Percentiles rank a stretch among this genome's conserved stretches.
Conservation (phyloP, 192 early-diverging fungal genomes). For the Linnemannia hyalina region DNA sequence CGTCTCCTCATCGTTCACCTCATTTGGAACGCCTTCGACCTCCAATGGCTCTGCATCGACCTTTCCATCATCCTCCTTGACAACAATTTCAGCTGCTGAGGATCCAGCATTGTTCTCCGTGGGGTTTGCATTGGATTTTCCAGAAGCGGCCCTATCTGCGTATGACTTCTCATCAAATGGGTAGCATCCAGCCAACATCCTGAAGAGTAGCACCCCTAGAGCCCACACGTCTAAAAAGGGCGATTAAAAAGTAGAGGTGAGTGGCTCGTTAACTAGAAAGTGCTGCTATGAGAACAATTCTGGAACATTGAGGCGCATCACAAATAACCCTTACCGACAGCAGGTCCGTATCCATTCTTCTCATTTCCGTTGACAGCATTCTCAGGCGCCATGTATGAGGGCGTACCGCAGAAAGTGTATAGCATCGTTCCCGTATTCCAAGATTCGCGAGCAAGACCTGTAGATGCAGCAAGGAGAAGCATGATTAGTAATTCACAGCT, state of each 20-base stretch:
- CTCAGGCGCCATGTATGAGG: conserved; percentile 42
- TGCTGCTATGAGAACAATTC: background rate
- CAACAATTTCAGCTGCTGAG: background rate
- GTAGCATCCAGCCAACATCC: conserved; percentile 25
- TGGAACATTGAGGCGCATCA: background rate
- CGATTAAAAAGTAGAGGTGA: background rate
- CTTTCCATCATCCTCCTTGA: no score
- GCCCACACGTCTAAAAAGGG: conserved; percentile 39
- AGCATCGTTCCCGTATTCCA: background rate
- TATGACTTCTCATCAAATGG: conserved; percentile 14
- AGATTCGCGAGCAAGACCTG: conserved; percentile 33
- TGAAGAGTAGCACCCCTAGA: conserved; percentile 36
- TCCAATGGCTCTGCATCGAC: background rate
- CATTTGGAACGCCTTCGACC: background rate
- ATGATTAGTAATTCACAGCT: background rate
- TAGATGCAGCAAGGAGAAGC: background rate
- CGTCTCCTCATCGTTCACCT: background rate
- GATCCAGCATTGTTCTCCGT: background rate
- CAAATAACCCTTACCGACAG: conserved; percentile 21
- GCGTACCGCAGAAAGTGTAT: conserved; percentile 27
- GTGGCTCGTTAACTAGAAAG: no score
- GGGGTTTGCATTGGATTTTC: background rate
- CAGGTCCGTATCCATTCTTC: conserved; percentile 23
- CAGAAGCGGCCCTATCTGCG: background rate
- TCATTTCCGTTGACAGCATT: conserved; percentile 3